Percentiles rank a stretch among this genome's conserved stretches.
Evolutionary conservation across 805 yeast species (phyloP).

Genomic region (Pichia manshurica): DNA sequence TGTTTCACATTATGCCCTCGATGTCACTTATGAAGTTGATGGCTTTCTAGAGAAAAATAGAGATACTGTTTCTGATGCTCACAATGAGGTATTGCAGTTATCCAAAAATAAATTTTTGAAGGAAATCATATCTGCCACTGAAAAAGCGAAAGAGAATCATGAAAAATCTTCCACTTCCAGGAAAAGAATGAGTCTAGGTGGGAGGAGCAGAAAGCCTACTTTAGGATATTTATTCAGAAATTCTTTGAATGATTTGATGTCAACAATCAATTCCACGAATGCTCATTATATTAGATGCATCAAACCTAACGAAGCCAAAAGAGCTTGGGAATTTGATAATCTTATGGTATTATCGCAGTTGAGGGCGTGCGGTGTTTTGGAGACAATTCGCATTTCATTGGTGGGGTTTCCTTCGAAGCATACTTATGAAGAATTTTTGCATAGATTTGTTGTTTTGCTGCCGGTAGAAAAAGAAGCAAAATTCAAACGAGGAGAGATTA

Average conservation of each 20-base stretch:
- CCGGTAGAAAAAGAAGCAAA: slow-evolving; percentile 60
- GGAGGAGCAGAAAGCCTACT: slow-evolving; percentile 69
- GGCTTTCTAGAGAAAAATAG: slow-evolving; percentile 96
- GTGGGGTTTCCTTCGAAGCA: slow-evolving; percentile 98
- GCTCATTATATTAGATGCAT: slow-evolving; percentile 96
- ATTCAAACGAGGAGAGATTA: slow-evolving; percentile 47
- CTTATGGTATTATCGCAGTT: slow-evolving; percentile 91
- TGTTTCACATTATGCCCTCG: slow-evolving; percentile 90
- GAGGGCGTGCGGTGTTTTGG: slow-evolving; percentile 97
- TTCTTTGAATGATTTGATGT: slow-evolving; percentile 88
- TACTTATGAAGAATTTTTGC: slow-evolving; percentile 88
- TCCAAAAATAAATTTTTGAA: slow-evolving; percentile 63
- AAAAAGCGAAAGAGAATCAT: slow-evolving; percentile 33
- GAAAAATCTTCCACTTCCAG: slow-evolving; percentile 12
- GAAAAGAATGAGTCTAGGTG: slow-evolving; percentile 16
- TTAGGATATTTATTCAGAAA: slow-evolving; percentile 89
- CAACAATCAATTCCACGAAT: slow-evolving; percentile 85
- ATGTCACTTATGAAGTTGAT: slow-evolving; percentile 84
- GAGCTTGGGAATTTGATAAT: slow-evolving; percentile 93
- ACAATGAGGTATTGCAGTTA: slow-evolving; percentile 71
- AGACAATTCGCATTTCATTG: slow-evolving; percentile 91
- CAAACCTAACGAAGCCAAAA: slow-evolving; percentile 89
- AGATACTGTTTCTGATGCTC: slow-evolving; percentile 95
- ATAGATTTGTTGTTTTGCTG: slow-evolving; percentile 76
- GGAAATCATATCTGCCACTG: slow-evolving; percentile 59